phyloP scores from a whole-genome alignment of 371 early-diverging fungal genomes.

The Syncephalastrum contaminatum region DNA sequence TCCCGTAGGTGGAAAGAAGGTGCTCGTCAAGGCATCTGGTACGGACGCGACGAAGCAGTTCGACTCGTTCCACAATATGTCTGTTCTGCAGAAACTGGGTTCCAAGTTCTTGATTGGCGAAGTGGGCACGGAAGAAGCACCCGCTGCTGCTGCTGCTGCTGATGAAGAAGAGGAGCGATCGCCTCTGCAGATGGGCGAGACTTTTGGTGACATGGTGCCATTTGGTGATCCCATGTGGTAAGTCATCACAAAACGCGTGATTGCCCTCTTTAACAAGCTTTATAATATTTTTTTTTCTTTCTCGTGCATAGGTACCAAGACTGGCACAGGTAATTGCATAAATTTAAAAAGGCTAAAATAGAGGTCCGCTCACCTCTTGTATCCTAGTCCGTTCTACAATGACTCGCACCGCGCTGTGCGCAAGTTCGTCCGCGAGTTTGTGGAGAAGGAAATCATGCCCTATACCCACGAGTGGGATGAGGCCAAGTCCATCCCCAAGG shows the following conservation, averaged over 20 bases:
- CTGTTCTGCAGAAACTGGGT: slow-evolving; percentile 61
- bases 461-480: slow-evolving; percentile 87
- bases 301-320: slow-evolving; percentile 54
- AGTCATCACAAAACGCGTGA: neutral
- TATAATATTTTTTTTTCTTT: neutral
- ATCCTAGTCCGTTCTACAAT: slow-evolving; percentile 66
- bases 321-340: slow-evolving; percentile 35
- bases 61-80: slow-evolving; percentile 75
- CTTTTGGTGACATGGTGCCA: slow-evolving; percentile 78
- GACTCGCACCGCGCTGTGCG: slow-evolving; percentile 76
- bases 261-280: neutral
- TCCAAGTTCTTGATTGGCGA: slow-evolving; percentile 59
- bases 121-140: slow-evolving; percentile 60
- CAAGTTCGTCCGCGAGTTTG: slow-evolving; percentile 68
- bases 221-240: slow-evolving; percentile 84
- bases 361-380: slow-evolving; percentile 3
- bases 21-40: slow-evolving; percentile 80
- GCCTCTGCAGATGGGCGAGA: slow-evolving; percentile 21
- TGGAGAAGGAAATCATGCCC: slow-evolving; percentile 82
- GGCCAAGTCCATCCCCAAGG: slow-evolving; percentile 70
- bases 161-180: slow-evolving; percentile 20
- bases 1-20: slow-evolving; percentile 52
- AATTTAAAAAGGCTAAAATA: no score
- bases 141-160: slow-evolving; percentile 3
- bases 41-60: slow-evolving; percentile 89